A percentile compares a stretch with the other conserved stretches of the same genome.
These are phyloP conservation scores for Leucogyrophana mollusca DNA, from an alignment of 768 basidiomycete genomes.

Conservation along the genomic window DNA sequence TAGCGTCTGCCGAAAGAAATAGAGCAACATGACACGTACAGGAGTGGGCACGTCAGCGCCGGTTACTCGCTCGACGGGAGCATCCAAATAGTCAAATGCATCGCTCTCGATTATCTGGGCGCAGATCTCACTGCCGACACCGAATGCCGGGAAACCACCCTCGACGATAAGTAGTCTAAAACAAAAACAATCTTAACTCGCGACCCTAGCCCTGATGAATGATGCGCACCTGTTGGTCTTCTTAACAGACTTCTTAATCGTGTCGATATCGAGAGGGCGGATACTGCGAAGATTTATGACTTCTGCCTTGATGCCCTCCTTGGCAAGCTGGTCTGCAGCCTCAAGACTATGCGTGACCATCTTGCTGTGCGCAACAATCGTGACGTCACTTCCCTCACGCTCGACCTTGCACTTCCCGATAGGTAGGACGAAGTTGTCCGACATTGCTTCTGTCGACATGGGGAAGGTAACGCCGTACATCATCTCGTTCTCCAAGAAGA, in stretches of 20 bases:
- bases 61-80: conserved; percentile 95
- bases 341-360: conserved; percentile 96
- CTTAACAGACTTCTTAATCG: conserved; percentile 95
- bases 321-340: conserved; percentile 88
- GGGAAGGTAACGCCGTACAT: conserved; percentile 97
- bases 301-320: conserved; percentile 97
- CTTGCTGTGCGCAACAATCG: conserved; percentile 96
- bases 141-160: conserved; percentile 98
- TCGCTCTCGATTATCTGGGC: conserved; percentile 98
- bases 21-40: conserved; percentile 43
- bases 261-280: conserved; percentile 96
- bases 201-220: not conserved
- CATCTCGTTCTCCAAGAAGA: conserved; percentile 99
- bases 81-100: conserved; percentile 98
- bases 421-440: conserved; percentile 90
- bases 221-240: conserved; percentile 89
- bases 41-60: conserved; percentile 98
- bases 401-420: conserved; percentile 99
- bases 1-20: conserved; percentile 7
- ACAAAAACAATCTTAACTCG: no score
- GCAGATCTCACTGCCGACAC: conserved; percentile 97
- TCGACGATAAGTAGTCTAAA: conserved; percentile 87
- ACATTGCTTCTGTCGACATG: conserved; percentile 92
- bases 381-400: conserved; percentile 88
- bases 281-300: conserved; percentile 97